phyloP scores from a whole-genome alignment of 768 basidiomycete genomes.

The Phanerochaete sordida region DNA sequence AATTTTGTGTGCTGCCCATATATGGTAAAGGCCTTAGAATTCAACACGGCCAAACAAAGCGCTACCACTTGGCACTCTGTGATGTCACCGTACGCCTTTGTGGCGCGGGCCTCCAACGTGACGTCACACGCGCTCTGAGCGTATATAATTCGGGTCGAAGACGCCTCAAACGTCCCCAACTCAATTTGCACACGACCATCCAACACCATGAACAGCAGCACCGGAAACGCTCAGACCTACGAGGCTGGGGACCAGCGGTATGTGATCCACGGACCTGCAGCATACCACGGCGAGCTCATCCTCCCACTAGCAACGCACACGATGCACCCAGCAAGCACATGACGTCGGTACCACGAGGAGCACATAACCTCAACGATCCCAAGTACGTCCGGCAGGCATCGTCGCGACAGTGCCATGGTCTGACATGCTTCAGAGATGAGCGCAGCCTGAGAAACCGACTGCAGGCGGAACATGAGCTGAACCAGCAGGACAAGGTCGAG shows the following conservation, averaged over 20 bases:
- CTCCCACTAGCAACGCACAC: not conserved
- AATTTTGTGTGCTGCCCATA: not conserved
- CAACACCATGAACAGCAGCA: constrained; percentile 40
- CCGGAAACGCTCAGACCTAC: constrained; percentile 46
- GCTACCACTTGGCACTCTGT: not conserved
- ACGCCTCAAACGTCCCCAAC: no score
- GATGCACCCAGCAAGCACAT: constrained; percentile 4
- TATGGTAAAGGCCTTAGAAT: constrained; percentile 9
- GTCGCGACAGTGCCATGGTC: no score
- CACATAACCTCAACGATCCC: constrained; percentile 38
- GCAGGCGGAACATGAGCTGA: constrained; percentile 26
- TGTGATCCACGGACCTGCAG: constrained; percentile 7
- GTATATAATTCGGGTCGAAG: constrained; percentile 10
- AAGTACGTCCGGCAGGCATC: constrained; percentile 26
- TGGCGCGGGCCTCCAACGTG: constrained; percentile 5
- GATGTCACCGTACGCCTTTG: not conserved
- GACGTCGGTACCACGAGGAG: constrained; percentile 21
- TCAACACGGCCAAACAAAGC: constrained; percentile 10
- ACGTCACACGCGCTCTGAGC: constrained; percentile 6
- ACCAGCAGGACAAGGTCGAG: constrained; percentile 27
- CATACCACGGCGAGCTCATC: not conserved
- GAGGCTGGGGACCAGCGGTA: constrained; percentile 47
- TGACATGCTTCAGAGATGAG: constrained; percentile 33
- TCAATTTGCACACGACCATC: not conserved
- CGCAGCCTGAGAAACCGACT: constrained; percentile 37